A percentile compares a stretch with the other conserved stretches of the same genome.
Conservation (phyloP, 371 early-diverging fungal genomes). For the Encephalitozoon hellem region DNA sequence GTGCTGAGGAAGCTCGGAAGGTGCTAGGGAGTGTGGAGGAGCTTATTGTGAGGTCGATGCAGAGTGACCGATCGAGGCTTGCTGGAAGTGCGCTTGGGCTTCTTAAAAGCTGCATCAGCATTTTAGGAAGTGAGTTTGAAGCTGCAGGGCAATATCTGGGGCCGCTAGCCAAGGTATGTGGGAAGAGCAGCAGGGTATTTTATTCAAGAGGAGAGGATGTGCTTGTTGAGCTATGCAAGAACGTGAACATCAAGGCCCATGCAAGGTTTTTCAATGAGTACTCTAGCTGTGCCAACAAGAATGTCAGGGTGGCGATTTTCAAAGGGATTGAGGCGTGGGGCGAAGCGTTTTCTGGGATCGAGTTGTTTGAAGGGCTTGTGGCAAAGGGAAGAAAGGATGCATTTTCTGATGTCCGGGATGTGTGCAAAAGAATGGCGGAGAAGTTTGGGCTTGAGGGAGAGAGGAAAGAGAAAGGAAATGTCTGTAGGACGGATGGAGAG, state of each 20-base stretch:
- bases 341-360: not conserved
- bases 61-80: conserved; percentile 43
- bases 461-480: not conserved
- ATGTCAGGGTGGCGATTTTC: conserved; percentile 27
- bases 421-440: conserved; percentile 10
- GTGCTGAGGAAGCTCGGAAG: not conserved
- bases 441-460: not conserved
- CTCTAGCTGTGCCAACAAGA: conserved; percentile 37
- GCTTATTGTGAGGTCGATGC: conserved; percentile 35
- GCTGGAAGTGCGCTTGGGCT: conserved; percentile 39
- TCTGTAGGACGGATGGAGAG: not conserved
- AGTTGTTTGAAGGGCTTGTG: conserved; percentile 9
- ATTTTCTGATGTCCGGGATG: conserved; percentile 27
- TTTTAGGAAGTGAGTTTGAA: not conserved
- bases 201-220: conserved; percentile 17
- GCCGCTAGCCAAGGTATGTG: conserved; percentile 31
- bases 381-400: conserved; percentile 33
- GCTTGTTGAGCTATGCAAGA: conserved; percentile 11
- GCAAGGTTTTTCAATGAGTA: conserved; percentile 11
- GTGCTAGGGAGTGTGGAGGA: not conserved
- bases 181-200: conserved; percentile 41
- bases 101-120: conserved; percentile 9
- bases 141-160: not conserved
- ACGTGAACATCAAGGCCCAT: not conserved
- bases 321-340: conserved; percentile 4